Evolutionary conservation across 345 rosid species (phyloP), one percentile per base, ranked within the genome.

Genomic region (Schrenkiella parvula): DNA sequence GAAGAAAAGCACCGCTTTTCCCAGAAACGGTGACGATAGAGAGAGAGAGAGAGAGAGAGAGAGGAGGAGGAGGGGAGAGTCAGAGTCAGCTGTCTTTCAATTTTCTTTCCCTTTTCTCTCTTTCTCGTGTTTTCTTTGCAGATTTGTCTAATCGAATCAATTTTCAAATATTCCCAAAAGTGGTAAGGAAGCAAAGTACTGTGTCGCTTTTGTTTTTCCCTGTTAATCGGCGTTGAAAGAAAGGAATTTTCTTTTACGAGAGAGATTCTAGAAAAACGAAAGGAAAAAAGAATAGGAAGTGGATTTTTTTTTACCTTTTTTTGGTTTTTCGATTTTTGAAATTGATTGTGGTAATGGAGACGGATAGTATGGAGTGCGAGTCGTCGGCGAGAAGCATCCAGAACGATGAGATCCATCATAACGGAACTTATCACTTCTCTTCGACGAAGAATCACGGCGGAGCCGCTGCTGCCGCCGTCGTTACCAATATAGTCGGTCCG

Each of bases 331-430:
- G n/a, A n/a, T n/a, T 9, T 39, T 28, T 15, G 32, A 39, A 62
- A 17, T 53, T 31, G 31, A 21, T 65, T 58, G 52, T 21, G 44
- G 50, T 19, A 50, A 93, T 95, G 97, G 97, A 93, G 18, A 66
- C 79, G 77, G 95, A 91, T 65, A 87, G 76, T 71, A 84, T 93
- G 60, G 97, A 88, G 84, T 92, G 95, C 34, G 91, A 87, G 7
- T 82, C 96, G 4, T 80, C 90, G 12, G 70, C 74, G 15, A 91
- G 86, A 59, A 90, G 88, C 23, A 42, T 78, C 3, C 87, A 84
- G 18, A 91, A 84, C 68, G 88, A 87, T 34, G 98, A 90, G 91
- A 86, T 89, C 84, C 86, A 79, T 55, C 83, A 79, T 56, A 84
- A 71, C 47, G 78, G 63, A 19, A 69, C 63, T 19, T 85, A 72